A percentile compares a stretch with the other conserved stretches of the same genome.
Evolutionary conservation across 768 basidiomycete genomes (phyloP).

Genomic region (Flagelloscypha sp.): DNA sequence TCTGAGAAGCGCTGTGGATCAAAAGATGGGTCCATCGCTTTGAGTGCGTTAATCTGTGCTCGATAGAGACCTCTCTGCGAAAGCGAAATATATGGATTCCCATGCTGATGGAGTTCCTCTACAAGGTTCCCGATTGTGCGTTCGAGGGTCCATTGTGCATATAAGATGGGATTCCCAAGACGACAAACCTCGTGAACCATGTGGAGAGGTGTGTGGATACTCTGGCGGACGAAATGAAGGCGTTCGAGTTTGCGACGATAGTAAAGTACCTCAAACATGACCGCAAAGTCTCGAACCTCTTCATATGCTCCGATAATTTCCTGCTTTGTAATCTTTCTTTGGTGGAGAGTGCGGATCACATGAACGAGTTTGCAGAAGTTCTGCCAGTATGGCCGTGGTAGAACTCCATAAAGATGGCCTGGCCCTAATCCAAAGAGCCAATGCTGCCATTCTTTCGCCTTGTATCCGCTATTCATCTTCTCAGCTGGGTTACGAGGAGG

Average conservation of each 20-base stretch:
- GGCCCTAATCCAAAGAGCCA: conserved; percentile 14
- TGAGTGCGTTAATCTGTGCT: conserved; percentile 15
- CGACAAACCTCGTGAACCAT: conserved; percentile 15
- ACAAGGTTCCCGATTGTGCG: conserved; percentile 16
- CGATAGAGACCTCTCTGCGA: conserved; percentile 8
- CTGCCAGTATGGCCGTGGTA: conserved; percentile 15
- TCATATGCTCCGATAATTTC: conserved; percentile 16
- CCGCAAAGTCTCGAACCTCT: conserved; percentile 16
- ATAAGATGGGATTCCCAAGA: conserved; percentile 14
- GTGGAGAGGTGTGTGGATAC: conserved; percentile 25
- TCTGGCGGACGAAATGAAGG: conserved; percentile 26
- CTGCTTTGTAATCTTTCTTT: conserved; percentile 4
- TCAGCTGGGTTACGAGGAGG: conserved; percentile 18
- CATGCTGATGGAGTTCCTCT: conserved; percentile 18
- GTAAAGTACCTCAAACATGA: conserved; percentile 29
- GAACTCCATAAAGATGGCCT: conserved; percentile 16
- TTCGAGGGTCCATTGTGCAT: conserved; percentile 26
- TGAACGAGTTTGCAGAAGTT: conserved; percentile 20
- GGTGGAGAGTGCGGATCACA: conserved; percentile 15
- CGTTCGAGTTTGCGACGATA: conserved; percentile 15
- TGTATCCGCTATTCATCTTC: conserved; percentile 17
- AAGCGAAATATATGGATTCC: conserved; percentile 20
- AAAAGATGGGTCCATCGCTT: conserved; percentile 15
- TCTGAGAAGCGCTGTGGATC: conserved; percentile 8
- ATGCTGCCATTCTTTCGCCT: conserved; percentile 10